Conservation (phyloP, 371 early-diverging fungal species). For the Encephalitozoon hellem region DNA sequence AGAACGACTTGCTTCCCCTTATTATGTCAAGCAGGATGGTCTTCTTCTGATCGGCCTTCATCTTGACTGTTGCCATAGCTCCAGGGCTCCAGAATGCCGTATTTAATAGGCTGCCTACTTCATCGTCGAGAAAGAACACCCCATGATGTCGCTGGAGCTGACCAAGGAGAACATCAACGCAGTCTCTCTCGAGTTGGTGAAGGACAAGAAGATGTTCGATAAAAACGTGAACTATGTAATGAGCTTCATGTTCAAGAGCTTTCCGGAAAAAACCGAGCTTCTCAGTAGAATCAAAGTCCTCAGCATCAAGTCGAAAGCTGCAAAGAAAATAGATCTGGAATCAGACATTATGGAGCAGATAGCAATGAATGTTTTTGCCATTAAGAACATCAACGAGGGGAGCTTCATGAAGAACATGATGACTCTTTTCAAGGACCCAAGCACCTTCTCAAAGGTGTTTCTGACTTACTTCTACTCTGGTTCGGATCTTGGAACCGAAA, state of each 20-base stretch:
- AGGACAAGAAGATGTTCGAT: constrained; percentile 4
- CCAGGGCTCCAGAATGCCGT: constrained; percentile 1
- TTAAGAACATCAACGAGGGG: not conserved
- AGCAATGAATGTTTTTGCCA: not conserved
- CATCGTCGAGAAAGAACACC: not conserved
- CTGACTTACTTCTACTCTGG: not conserved
- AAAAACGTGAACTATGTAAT: constrained; percentile 12
- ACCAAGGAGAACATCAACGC: constrained; percentile 16
- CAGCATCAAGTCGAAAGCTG: not conserved
- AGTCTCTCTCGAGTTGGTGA: not conserved
- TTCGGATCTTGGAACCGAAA: not conserved
- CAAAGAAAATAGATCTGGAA: not conserved
- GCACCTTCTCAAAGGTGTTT: not conserved
- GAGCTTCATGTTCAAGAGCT: constrained; percentile 13
- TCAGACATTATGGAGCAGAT: not conserved
- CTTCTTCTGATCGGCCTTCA: constrained; percentile 27
- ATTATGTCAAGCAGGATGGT: constrained; percentile 26
- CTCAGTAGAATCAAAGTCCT: constrained; percentile 15
- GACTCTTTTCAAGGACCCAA: not conserved
- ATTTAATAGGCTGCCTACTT: too few relatives aligned
- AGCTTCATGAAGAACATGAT: not conserved
- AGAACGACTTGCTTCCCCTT: constrained; percentile 61
- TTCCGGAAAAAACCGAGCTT: constrained; percentile 2
- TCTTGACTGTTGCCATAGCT: constrained; percentile 4
- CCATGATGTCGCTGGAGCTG: constrained; percentile 3